Percentiles rank a stretch among this genome's conserved stretches.
phyloP scores from a whole-genome alignment of 495 filamentous ascomycete species.

The Penicillium bovifimosum region DNA sequence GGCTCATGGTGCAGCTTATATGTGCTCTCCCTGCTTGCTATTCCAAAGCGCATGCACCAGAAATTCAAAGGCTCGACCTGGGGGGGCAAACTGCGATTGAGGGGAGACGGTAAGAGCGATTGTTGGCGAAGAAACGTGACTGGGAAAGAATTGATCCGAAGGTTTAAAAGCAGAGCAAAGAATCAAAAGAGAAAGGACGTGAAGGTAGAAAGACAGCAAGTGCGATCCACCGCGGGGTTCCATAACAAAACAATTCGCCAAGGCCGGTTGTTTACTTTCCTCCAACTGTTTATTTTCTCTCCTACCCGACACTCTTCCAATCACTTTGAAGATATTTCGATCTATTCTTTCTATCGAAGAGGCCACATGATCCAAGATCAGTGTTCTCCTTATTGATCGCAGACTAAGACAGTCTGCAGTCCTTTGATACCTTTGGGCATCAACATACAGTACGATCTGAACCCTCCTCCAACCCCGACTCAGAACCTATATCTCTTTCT shows the following conservation, averaged over 20 bases:
- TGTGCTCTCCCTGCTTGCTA: slow-evolving; percentile 14
- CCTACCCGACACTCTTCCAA: not conserved
- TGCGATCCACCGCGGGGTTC: slow-evolving; percentile 25
- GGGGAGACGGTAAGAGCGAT: slow-evolving; percentile 1
- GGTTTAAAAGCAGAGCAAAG: not conserved
- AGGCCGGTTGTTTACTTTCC: slow-evolving; percentile 30
- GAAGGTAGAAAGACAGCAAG: slow-evolving; percentile 5
- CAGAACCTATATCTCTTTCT: not conserved
- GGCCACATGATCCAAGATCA: not conserved
- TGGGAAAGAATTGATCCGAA: not conserved
- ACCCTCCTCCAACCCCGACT: not conserved
- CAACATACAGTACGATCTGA: slow-evolving; percentile 8
- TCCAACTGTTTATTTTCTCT: slow-evolving; percentile 22
- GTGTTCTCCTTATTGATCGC: not conserved
- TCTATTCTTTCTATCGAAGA: not conserved
- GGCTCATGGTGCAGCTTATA: slow-evolving; percentile 53
- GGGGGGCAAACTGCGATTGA: not conserved
- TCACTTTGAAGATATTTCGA: not conserved
- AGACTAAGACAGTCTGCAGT: slow-evolving; percentile 11
- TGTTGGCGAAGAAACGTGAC: not conserved
- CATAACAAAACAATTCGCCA: slow-evolving; percentile 30
- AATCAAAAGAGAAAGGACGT: not conserved
- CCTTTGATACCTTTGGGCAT: slow-evolving; percentile 19
- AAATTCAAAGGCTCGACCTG: not conserved
- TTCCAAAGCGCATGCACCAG: slow-evolving; percentile 21